Evolutionary conservation across 1,284 basidiomycete genomes (phyloP).

Genomic region (Austroboletus rostrupii): DNA sequence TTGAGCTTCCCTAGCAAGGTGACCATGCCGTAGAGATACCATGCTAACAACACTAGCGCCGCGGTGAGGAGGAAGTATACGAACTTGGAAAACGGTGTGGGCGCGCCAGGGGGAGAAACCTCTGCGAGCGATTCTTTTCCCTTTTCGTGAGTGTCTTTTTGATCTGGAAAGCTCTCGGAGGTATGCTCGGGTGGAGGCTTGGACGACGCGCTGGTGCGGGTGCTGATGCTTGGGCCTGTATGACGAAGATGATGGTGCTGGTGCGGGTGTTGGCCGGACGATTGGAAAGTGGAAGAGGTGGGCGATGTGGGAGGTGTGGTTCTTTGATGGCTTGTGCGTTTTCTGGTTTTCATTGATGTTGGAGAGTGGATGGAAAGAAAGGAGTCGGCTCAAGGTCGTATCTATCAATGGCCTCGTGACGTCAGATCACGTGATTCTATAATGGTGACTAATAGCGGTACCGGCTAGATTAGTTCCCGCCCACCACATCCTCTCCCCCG

Average conservation of each 20-base stretch:
- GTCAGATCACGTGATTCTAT: constrained; percentile 20
- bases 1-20: constrained; percentile 13
- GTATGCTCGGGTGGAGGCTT: not conserved
- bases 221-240: constrained; percentile 13
- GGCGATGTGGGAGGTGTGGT: constrained; percentile 8
- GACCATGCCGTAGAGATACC: constrained; percentile 19
- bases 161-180: not conserved
- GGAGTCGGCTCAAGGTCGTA: not conserved
- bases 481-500: too few relatives aligned
- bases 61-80: constrained; percentile 11
- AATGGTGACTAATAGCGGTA: too few relatives aligned
- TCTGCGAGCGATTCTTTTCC: not conserved
- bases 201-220: constrained; percentile 2
- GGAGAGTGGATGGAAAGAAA: not conserved
- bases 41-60: constrained; percentile 16
- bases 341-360: constrained; percentile 6
- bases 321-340: constrained; percentile 15
- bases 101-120: constrained; percentile 3
- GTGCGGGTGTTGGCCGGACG: constrained; percentile 7
- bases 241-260: constrained; percentile 15
- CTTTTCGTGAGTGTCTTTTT: not conserved
- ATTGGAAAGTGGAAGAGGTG: constrained; percentile 9
- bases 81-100: constrained; percentile 13
- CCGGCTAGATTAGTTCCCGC: too few relatives aligned
- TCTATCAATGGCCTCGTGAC: constrained; percentile 14